Percentiles rank a stretch among this genome's conserved stretches.
Evolutionary conservation across 1,284 basidiomycete genomes (phyloP).

Genomic region (Peniophora sp.): DNA sequence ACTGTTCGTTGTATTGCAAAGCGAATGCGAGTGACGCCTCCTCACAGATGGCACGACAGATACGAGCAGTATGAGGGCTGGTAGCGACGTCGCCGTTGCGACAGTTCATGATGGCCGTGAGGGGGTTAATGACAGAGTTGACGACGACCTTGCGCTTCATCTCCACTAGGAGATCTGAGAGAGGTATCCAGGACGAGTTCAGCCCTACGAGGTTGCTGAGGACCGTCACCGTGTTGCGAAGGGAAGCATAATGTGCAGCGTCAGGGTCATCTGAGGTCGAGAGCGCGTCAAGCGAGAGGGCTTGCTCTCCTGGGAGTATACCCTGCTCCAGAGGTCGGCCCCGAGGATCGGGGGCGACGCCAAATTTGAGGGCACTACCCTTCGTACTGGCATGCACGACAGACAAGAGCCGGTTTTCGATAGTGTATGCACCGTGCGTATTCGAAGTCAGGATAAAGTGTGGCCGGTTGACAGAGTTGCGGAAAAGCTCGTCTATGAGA

Average conservation of each 20-base stretch:
- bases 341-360: constrained; percentile 66
- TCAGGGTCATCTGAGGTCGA: constrained; percentile 25
- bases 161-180: constrained; percentile 61
- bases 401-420: constrained; percentile 21
- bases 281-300: constrained; percentile 48
- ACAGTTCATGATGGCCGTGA: constrained; percentile 79
- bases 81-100: constrained; percentile 70
- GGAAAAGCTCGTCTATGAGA: constrained; percentile 65
- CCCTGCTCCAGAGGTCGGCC: constrained; percentile 51
- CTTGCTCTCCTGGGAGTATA: constrained; percentile 23
- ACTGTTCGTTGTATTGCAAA: constrained; percentile 33
- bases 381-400: constrained; percentile 63
- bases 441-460: constrained; percentile 83
- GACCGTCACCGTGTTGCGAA: constrained; percentile 65
- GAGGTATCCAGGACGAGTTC: constrained; percentile 59
- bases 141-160: constrained; percentile 82
- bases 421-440: constrained; percentile 70
- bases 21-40: constrained; percentile 58
- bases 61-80: constrained; percentile 30
- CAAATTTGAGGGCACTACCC: constrained; percentile 63
- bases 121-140: constrained; percentile 82
- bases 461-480: constrained; percentile 65
- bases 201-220: constrained; percentile 54
- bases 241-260: constrained; percentile 39
- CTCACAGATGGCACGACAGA: constrained; percentile 43